Base-by-base conservation (phyloP, 2,329 filamentous ascomycete genomes). In the Alternaria dauci region DNA sequence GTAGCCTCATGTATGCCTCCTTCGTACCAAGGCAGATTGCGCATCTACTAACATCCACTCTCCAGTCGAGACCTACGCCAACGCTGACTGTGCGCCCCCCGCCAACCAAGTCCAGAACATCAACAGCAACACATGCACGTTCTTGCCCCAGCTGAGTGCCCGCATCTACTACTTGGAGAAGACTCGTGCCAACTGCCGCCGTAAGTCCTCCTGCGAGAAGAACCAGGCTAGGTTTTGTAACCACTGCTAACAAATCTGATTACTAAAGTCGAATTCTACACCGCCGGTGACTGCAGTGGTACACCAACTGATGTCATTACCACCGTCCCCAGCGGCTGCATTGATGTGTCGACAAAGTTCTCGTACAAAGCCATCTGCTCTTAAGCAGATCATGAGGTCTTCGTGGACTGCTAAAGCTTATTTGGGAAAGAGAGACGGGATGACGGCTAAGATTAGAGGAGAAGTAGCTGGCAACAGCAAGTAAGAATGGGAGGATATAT, bases 81-180 rank as follows among this genome's bases (percentile, higher is more conserved):
- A 47, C 46, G 2, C 46, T 12, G 18, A 18, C 53, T 60, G 58
- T 34, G 11, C 25, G 8, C 58, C 58, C 5, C 58, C 18, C 2
- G 32, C 52, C 4, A 8, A 9, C 1, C 58, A 60, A 34, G 25
- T 42, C 6, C 58, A 60, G 20, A 60, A 57, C 34, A 60, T 60
- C 28, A 44, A 57, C 46, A 60, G 53, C 39, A 52, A 60, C 47
- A 26, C 18, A 1, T 60, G 58, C 34, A 42, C 11, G 2, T 57
- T 52, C 26, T 28, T 60, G 32, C 58, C 58, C 20, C 18, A 34
- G 8, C 53, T 42, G 47, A 60, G 46, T 34, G 58, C 58, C 16
- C 30, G 12, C 5, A 47, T 60, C 25, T 57, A 41, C 12, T 60
- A 52, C 20, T 28, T 60, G 20, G 58, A 60, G 47, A 60, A 60